These are phyloP conservation scores for Podaxis sp. DNA, from an alignment of 768 basidiomycete genomes.

Conservation along the genomic window DNA sequence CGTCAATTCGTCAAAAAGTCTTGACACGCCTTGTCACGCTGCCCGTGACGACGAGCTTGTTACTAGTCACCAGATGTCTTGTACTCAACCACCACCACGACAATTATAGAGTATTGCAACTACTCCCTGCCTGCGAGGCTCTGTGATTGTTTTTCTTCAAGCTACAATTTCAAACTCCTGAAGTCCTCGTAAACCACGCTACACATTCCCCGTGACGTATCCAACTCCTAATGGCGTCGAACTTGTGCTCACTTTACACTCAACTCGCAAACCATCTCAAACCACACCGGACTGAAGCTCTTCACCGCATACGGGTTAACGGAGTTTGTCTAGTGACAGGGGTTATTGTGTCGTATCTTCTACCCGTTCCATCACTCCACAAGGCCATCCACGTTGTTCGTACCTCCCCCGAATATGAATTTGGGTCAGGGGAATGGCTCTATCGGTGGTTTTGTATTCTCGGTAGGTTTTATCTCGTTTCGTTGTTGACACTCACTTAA, in stretches of 20 bases:
- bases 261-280: slow-evolving; percentile 30
- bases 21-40: too few species aligned
- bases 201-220: background rate
- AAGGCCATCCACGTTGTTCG: slow-evolving; percentile 26
- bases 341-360: slow-evolving; percentile 31
- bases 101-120: too few species aligned
- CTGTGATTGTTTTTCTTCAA: background rate
- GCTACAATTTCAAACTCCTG: background rate
- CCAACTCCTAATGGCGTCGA: background rate
- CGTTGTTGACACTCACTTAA: background rate
- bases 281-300: slow-evolving; percentile 40
- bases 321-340: slow-evolving; percentile 29
- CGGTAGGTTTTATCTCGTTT: slow-evolving; percentile 24
- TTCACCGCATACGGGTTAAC: slow-evolving; percentile 38
- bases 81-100: too few species aligned
- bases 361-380: slow-evolving; percentile 37
- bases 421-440: slow-evolving; percentile 31
- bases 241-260: slow-evolving; percentile 4
- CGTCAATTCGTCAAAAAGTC: too few species aligned
- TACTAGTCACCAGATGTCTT: too few species aligned
- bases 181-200: background rate
- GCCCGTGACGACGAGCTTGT: too few species aligned
- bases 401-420: slow-evolving; percentile 18
- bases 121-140: background rate
- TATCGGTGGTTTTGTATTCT: slow-evolving; percentile 35